Percentiles rank a stretch among this genome's conserved stretches.
Evolutionary conservation across 139 green algal genomes (phyloP).

Genomic region (Parachlorella kessleri): DNA sequence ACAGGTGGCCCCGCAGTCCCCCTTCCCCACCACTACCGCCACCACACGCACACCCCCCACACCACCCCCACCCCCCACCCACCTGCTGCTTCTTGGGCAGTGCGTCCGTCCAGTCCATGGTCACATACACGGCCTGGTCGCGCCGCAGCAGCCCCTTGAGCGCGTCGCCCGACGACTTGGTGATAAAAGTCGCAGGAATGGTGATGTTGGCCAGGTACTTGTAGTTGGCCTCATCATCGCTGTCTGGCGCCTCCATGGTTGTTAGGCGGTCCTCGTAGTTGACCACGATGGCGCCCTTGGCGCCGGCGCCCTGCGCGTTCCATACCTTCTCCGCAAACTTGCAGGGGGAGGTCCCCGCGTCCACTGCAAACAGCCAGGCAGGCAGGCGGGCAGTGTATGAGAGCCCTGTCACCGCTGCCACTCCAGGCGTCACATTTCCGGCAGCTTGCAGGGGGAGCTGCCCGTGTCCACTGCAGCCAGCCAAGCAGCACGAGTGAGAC

Average conservation of each 20-base stretch:
- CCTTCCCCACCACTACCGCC: background rate
- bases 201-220: conserved; percentile 66
- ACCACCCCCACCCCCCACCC: background rate
- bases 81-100: conserved; percentile 68
- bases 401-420: background rate
- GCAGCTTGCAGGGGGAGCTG: background rate
- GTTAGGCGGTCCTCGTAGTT: conserved; percentile 74
- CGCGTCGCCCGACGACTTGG: conserved; percentile 58
- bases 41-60: background rate
- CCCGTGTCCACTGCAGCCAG: too few relatives aligned
- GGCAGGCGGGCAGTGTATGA: background rate
- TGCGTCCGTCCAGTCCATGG: conserved; percentile 82
- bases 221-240: conserved; percentile 50
- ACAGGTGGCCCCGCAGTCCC: background rate
- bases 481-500: background rate
- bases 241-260: conserved; percentile 75
- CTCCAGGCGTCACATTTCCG: background rate
- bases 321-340: conserved; percentile 92
- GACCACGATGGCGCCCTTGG: conserved; percentile 74
- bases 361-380: background rate
- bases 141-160: conserved; percentile 73
- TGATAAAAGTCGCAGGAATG: conserved; percentile 83
- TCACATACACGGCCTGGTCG: conserved; percentile 41
- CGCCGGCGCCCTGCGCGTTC: conserved; percentile 84
- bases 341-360: conserved; percentile 52